A percentile compares a stretch with the other conserved stretches of the same genome.
phyloP scores from a whole-genome alignment of 768 basidiomycete genomes.

The Leccinum fibrillosum region DNA sequence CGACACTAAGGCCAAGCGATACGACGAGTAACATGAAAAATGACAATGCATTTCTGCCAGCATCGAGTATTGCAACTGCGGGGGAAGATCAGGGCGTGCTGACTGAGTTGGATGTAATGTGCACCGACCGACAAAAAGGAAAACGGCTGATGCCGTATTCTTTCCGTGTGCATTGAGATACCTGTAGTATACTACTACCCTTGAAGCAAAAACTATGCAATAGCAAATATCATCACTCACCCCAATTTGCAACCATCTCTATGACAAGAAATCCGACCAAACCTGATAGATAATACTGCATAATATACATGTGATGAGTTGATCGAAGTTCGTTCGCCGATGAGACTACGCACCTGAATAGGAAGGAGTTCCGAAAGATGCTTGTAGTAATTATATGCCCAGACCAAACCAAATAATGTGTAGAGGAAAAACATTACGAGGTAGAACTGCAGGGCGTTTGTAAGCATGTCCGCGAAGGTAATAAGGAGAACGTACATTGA shows the following conservation, averaged over 20 bases:
- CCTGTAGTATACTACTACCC: constrained; percentile 74
- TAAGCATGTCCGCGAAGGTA: background rate
- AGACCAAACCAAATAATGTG: constrained; percentile 57
- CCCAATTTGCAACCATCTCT: constrained; percentile 93
- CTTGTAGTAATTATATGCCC: constrained; percentile 83
- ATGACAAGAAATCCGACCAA: constrained; percentile 83
- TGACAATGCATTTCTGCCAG: constrained; percentile 89
- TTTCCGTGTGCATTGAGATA: constrained; percentile 88
- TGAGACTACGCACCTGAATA: constrained; percentile 61
- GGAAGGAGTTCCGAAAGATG: constrained; percentile 83
- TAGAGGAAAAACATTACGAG: constrained; percentile 83
- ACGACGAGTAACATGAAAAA: constrained; percentile 96
- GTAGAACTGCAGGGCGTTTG: constrained; percentile 63
- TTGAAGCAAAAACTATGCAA: constrained; percentile 3
- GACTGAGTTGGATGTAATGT: background rate
- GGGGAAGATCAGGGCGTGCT: constrained; percentile 1
- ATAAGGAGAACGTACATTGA: constrained; percentile 60
- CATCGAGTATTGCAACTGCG: constrained; percentile 91
- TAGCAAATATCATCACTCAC: constrained; percentile 36
- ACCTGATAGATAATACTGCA: constrained; percentile 86
- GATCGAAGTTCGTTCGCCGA: background rate
- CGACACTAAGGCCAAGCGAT: constrained; percentile 87
- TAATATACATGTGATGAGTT: constrained; percentile 1
- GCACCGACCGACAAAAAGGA: constrained; percentile 85
- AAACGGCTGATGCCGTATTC: constrained; percentile 72